Evolutionary conservation across 2,329 filamentous ascomycete genomes (phyloP).

Genomic region (Exophiala aquamarina): DNA sequence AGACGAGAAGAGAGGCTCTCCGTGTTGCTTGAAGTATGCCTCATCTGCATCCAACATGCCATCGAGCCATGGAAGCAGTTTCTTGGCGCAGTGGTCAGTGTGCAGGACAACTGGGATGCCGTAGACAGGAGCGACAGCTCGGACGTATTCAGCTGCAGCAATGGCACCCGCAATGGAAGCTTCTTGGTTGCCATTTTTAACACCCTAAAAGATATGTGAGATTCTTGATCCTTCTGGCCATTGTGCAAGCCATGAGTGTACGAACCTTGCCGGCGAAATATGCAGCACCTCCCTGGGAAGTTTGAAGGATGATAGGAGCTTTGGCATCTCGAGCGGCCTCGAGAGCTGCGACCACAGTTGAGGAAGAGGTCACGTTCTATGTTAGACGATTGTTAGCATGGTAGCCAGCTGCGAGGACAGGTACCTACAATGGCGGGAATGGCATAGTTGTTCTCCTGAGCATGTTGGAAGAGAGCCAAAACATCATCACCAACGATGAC

Average conservation of each 20-base stretch:
- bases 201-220: slow-evolving; percentile 52
- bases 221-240: too few relatives aligned
- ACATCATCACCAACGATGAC: slow-evolving; percentile 69
- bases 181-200: slow-evolving; percentile 78
- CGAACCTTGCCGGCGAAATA: slow-evolving; percentile 84
- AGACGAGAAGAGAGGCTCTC: slow-evolving; percentile 88
- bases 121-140: slow-evolving; percentile 81
- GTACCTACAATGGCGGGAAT: slow-evolving; percentile 72
- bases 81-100: slow-evolving; percentile 99
- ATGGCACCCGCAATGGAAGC: slow-evolving; percentile 86
- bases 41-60: slow-evolving; percentile 95
- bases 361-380: slow-evolving; percentile 89
- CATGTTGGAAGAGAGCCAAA: slow-evolving; percentile 78
- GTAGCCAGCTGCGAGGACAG: neutral
- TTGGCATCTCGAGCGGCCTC: slow-evolving; percentile 94
- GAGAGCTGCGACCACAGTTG: slow-evolving; percentile 79
- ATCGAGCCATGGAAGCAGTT: slow-evolving; percentile 96
- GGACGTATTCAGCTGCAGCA: slow-evolving; percentile 91
- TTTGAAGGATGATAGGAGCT: slow-evolving; percentile 88
- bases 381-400: slow-evolving; percentile 8
- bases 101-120: slow-evolving; percentile 89
- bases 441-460: slow-evolving; percentile 82
- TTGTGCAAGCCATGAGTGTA: slow-evolving; percentile 5
- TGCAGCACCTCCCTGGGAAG: slow-evolving; percentile 89
- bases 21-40: slow-evolving; percentile 88